phyloP scores from a whole-genome alignment of 2,329 filamentous ascomycete species.

The Ascochyta clinopodiicola region DNA sequence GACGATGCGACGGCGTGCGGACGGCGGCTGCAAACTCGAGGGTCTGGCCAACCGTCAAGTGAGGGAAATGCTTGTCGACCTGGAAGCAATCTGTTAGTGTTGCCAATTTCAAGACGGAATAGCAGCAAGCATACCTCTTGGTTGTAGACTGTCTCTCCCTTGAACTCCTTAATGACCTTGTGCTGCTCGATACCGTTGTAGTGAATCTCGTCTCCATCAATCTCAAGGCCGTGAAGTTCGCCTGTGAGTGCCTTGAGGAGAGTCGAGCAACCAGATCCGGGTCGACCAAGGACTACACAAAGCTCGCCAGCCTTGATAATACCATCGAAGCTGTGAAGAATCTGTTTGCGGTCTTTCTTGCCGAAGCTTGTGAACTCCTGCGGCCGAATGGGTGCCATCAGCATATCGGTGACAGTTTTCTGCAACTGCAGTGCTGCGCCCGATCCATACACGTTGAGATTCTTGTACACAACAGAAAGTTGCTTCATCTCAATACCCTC shows the following conservation, averaged over 20 bases:
- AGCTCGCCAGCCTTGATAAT: conserved; percentile 59
- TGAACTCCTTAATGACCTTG: conserved; percentile 56
- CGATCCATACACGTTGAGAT: conserved; percentile 71
- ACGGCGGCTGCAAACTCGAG: conserved; percentile 63
- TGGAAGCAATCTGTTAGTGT: not conserved
- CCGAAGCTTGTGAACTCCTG: conserved; percentile 61
- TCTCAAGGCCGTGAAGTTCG: conserved; percentile 64
- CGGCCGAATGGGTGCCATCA: conserved; percentile 64
- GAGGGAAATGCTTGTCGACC: conserved; percentile 60
- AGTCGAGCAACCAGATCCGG: conserved; percentile 68
- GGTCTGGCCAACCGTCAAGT: conserved; percentile 64
- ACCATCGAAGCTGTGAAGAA: conserved; percentile 62
- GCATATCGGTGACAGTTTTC: conserved; percentile 66
- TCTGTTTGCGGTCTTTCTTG: conserved; percentile 60
- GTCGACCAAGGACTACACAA: conserved; percentile 55
- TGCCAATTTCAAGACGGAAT: too few relatives aligned
- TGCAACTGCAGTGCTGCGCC: conserved; percentile 73
- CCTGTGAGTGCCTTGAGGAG: conserved; percentile 68
- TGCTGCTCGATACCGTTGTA: conserved; percentile 63
- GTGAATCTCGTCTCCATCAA: conserved; percentile 63
- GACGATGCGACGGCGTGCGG: conserved; percentile 55
- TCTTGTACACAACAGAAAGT: conserved; percentile 68
- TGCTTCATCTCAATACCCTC: conserved; percentile 62
- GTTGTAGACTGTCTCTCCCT: conserved; percentile 55
- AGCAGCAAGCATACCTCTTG: conserved; percentile 44